Evolutionary conservation across 495 filamentous ascomycete genomes (phyloP).

Genomic region (Aspergillus nanangensis): DNA sequence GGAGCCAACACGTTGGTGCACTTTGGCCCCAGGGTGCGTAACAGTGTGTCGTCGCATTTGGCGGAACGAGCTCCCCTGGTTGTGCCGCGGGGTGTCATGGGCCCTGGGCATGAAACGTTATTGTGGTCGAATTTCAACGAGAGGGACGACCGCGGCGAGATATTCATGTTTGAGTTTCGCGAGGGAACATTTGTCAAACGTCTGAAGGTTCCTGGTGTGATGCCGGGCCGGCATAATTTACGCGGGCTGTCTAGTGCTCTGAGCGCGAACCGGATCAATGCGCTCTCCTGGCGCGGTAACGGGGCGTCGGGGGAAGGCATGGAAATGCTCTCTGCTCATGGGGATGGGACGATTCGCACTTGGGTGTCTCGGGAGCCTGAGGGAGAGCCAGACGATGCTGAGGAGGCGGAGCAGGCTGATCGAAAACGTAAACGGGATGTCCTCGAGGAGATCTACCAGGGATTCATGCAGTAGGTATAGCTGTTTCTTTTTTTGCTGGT

Average conservation of each 20-base stretch:
- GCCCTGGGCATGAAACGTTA: constrained; percentile 55
- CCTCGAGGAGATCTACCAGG: constrained; percentile 43
- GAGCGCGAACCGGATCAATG: constrained; percentile 57
- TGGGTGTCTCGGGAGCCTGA: constrained; percentile 56
- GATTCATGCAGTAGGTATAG: constrained; percentile 24
- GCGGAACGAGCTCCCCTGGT: constrained; percentile 59
- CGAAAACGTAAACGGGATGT: constrained; percentile 50
- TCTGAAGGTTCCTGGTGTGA: constrained; percentile 56
- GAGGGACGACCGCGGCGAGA: constrained; percentile 52
- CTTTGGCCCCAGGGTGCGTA: constrained; percentile 75
- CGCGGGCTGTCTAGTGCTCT: constrained; percentile 29
- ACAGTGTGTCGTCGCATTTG: constrained; percentile 50
- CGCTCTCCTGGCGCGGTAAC: constrained; percentile 64
- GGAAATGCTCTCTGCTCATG: constrained; percentile 50
- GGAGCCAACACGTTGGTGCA: constrained; percentile 80
- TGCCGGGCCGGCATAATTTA: constrained; percentile 30
- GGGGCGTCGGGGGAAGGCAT: constrained; percentile 40
- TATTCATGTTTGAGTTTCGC: constrained; percentile 70
- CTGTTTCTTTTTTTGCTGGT: too few relatives aligned
- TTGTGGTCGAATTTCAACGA: constrained; percentile 70
- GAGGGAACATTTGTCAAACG: constrained; percentile 70
- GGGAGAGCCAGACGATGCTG: constrained; percentile 44
- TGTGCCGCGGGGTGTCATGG: constrained; percentile 48
- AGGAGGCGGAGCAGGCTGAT: constrained; percentile 31
- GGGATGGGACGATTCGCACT: constrained; percentile 44